Base-by-base conservation (phyloP, 805 yeast genomes). In the Wickerhamiella qilinensis region DNA sequence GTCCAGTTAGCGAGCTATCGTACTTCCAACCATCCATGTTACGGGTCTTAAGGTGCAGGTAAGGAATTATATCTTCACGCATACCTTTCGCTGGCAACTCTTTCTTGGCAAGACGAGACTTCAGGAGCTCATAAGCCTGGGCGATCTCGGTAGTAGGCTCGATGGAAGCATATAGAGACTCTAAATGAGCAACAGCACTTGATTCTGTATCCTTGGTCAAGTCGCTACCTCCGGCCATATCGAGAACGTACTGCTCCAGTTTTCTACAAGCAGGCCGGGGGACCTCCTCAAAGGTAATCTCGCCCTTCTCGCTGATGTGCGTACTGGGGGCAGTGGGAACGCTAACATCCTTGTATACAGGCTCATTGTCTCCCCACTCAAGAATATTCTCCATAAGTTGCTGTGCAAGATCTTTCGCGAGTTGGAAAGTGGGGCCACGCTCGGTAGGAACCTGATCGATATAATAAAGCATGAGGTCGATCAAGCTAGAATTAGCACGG, bases 291-390 rank as follows among this genome's bases (percentile, higher is more conserved):
- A 84, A 91, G 43, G 67, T 69, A 54, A 91, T 73, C 56, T 76
- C 81, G 62, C 98, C 98, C 65, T 78, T 83, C 47, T 75, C 70
- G 53, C 82, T 93, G 50, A 91, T 79, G 32, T 73, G 67, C 33
- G 97, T 88, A 60, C 81, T 76, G 51, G 98, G 98, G 49, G 93
- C 95, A 39, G 94, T 82, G 58, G 96, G 96, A 56, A 77, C 77
- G 43, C 83, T 71, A 44, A 91, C 93, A 58, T 91, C 97, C 64
- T 88, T 91, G 73, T 77, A 91, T 43, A 88, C 96, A 30, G 98
- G 98, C 50, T 78, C 78, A 45, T 68, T 68, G 43, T 72, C 75
- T 30, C 70, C 54, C 32, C 83, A 93, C 63, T 85, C 94, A 55
- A 75, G 74, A 74, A 97, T 88, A 69, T 85, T 91, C 56, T 85